Evolutionary conservation across 345 rosid species (phyloP).

Genomic region (Balakata baccata): DNA sequence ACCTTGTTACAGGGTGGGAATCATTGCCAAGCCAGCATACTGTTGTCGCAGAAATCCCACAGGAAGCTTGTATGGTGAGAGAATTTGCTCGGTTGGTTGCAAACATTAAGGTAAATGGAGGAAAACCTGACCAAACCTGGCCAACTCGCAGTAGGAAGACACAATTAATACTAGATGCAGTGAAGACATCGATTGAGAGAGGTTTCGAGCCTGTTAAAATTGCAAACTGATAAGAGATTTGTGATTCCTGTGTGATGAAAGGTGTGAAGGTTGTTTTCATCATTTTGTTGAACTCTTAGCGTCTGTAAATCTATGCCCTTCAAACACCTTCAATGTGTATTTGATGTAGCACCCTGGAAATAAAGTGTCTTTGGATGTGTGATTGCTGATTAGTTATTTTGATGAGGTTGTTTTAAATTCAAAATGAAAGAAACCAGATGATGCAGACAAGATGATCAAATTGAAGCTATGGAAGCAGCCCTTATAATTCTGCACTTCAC

Average conservation of each 20-base stretch:
- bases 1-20: conserved; percentile 47
- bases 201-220: conserved; percentile 49
- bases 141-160: conserved; percentile 61
- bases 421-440: no score
- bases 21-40: conserved; percentile 41
- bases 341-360: no score
- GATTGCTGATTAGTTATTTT: no score
- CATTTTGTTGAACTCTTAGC: not conserved
- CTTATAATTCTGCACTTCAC: no score
- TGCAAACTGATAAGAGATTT: not conserved
- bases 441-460: no score
- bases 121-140: conserved; percentile 67
- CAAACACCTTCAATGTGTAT: not conserved
- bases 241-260: no score
- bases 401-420: no score
- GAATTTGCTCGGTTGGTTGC: conserved; percentile 66
- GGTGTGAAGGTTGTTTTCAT: not conserved
- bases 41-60: conserved; percentile 51
- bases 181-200: conserved; percentile 52
- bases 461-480: no score
- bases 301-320: not conserved
- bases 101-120: conserved; percentile 46
- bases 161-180: conserved; percentile 66
- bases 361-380: no score
- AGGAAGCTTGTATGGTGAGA: conserved; percentile 74